Base-by-base conservation (phyloP, 2,329 filamentous ascomycete genomes). In the Alternaria hordeiaustralica region DNA sequence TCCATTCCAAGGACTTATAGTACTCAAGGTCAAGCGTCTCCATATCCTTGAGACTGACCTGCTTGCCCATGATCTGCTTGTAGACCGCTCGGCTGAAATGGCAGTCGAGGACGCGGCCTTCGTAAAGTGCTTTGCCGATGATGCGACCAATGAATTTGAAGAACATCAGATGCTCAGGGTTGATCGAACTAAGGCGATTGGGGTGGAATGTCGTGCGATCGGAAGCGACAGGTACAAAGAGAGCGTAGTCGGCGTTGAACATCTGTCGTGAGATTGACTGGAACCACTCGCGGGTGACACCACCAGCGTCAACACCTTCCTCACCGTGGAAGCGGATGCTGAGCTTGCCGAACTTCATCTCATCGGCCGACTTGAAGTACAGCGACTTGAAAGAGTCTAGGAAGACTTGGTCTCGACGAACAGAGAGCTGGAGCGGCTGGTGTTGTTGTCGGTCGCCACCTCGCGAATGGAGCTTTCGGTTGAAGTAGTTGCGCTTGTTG, bases 401-500 rank as follows among this genome's bases (percentile, higher is more conserved):
- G 90, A 99, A 99, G 55, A 99, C 94, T 71, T 97, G 92, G 62
- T 97, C 93, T 75, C 96, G 92, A 62, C 96, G 92, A 63, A 99
- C 92, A 63, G 90, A 91, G 50, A 99, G 88, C 79, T 97, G 94
- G 55, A 99, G 85, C 46, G 93, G 91, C 50, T 89, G 88, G 71
- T 92, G 89, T 8, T 90, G 86, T 56, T 92, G 89, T 57, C 74
- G 73, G 73, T 93, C 90, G 58, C 88, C 87, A 57, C 87, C 87
- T 55, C 92, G 88, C 49, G 88, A 88, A 80, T 99, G 96, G 11
- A 99, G 90, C 75, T 93, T 94, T 65, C 96, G 92, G 78, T 90
- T 97, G 85, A 99, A 99, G 86, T 96, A 99, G 82, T 97, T 98
- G 74, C 96, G 94, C 85, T 99, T 99, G 84, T 99, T 99, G 83